phyloP scores from a whole-genome alignment of 176 grass and related monocot species.

The Rhynchospora tenuis region DNA sequence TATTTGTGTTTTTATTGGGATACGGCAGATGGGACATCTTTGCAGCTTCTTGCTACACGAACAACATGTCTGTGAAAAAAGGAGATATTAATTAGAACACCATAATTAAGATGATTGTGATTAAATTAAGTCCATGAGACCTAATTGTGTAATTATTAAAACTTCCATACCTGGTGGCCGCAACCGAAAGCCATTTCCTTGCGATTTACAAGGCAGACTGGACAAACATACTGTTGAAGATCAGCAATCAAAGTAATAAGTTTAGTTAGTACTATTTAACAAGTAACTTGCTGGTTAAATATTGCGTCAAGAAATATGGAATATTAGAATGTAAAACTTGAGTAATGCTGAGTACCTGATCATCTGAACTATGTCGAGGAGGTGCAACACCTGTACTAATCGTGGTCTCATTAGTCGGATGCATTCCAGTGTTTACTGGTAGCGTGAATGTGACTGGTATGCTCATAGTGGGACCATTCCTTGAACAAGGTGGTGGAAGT shows the following conservation, averaged over 20 bases:
- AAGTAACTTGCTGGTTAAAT: not conserved
- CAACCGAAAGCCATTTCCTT: constrained; percentile 24
- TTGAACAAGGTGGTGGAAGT: not conserved
- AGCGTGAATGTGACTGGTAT: not conserved
- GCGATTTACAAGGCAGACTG: constrained; percentile 17
- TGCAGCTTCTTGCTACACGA: constrained; percentile 16
- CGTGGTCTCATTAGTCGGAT: not conserved
- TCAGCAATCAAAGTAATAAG: not conserved
- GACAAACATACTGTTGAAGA: constrained; percentile 3
- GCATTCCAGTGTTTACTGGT: not conserved
- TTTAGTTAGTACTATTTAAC: not conserved
- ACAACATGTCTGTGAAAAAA: constrained; percentile 19
- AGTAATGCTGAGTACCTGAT: not conserved
- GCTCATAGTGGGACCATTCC: not conserved
- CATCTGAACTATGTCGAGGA: not conserved
- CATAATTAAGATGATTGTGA: not conserved
- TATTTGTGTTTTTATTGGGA: constrained; percentile 22
- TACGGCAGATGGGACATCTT: constrained; percentile 13
- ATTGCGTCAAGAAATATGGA: not conserved
- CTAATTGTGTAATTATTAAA: not conserved
- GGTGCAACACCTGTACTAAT: not conserved
- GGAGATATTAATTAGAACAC: not conserved
- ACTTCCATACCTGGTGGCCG: constrained; percentile 11
- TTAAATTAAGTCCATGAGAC: not conserved
- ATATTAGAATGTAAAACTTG: not conserved